phyloP scores from a whole-genome alignment of 306 rosid species.

The Malus sylvestris region DNA sequence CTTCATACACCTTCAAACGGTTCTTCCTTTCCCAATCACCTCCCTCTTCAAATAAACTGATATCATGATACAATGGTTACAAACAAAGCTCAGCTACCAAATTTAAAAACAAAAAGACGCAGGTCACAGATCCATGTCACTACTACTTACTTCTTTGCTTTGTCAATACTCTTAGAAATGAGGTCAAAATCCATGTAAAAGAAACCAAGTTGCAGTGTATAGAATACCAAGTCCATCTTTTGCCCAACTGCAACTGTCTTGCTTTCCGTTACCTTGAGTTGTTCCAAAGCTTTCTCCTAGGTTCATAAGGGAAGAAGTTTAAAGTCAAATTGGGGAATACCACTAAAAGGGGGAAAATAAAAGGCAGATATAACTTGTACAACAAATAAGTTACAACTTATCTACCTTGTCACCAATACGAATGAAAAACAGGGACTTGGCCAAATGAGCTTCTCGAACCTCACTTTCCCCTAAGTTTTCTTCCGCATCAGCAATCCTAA shows the following conservation, averaged over 20 bases:
- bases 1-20: constrained; percentile 89
- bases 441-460: constrained; percentile 97
- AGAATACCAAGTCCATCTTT: constrained; percentile 93
- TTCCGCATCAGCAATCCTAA: constrained; percentile 94
- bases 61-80: constrained; percentile 24
- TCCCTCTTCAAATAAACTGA: constrained; percentile 98
- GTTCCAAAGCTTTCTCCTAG: constrained; percentile 89
- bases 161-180: constrained; percentile 89
- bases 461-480: constrained; percentile 98
- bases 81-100: constrained; percentile 6
- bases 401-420: constrained; percentile 86
- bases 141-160: constrained; percentile 66
- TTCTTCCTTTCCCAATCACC: constrained; percentile 99
- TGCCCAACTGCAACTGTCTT: constrained; percentile 97
- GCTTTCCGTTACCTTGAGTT: constrained; percentile 83
- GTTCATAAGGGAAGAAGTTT: constrained; percentile 14
- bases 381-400: constrained; percentile 2
- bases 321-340: constrained; percentile 7
- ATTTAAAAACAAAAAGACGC: background rate
- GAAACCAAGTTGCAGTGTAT: constrained; percentile 86
- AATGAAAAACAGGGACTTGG: constrained; percentile 82
- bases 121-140: constrained; percentile 1
- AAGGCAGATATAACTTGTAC: background rate
- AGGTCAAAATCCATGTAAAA: constrained; percentile 96
- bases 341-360: background rate